phyloP scores from a whole-genome alignment of 75 land plant genomes.

The Gnetum montanum region DNA sequence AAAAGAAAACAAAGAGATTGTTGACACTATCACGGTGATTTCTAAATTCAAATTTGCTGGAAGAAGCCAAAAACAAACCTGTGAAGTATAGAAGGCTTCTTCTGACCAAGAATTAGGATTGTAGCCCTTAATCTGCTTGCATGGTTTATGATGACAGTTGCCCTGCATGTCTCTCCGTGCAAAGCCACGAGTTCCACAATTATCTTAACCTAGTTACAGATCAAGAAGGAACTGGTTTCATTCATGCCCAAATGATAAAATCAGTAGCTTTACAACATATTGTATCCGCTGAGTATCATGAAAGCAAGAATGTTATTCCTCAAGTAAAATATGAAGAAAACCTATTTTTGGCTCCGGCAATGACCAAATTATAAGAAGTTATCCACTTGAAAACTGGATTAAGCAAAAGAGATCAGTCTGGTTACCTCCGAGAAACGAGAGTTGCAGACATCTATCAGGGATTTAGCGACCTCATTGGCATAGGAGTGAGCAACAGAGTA shows the following conservation, averaged over 20 bases:
- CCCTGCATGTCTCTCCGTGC: constrained; percentile 57
- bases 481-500: background rate
- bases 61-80: constrained; percentile 1
- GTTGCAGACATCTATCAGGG: background rate
- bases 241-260: background rate
- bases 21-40: background rate
- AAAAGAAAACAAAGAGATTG: too few species aligned
- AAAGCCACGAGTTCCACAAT: constrained; percentile 57
- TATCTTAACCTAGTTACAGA: constrained; percentile 10
- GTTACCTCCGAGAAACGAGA: constrained; percentile 1
- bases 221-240: background rate
- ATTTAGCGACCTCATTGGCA: background rate
- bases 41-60: background rate
- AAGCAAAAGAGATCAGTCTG: too few species aligned
- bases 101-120: constrained; percentile 58
- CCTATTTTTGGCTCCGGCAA: background rate
- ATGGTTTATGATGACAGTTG: constrained; percentile 50
- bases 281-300: background rate
- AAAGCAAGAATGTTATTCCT: background rate
- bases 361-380: background rate
- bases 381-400: background rate
- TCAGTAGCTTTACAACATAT: background rate
- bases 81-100: constrained; percentile 35
- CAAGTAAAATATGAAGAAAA: background rate
- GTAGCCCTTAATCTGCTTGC: constrained; percentile 70